Conservation (phyloP, 768 basidiomycete species). For the Gloeophyllum trabeum region DNA sequence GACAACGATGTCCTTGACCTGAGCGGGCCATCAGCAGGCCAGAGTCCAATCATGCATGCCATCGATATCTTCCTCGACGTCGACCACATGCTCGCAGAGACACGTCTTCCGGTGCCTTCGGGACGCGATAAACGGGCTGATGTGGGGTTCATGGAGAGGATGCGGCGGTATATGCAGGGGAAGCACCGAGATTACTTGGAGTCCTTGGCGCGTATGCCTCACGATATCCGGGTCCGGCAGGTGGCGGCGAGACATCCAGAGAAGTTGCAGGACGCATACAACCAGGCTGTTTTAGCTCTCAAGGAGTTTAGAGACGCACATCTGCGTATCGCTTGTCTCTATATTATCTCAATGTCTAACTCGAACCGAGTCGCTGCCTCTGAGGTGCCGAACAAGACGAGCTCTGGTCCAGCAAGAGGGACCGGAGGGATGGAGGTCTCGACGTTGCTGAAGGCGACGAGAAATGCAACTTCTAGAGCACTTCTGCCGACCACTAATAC, state of each 20-base stretch:
- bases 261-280: slow-evolving; percentile 67
- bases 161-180: neutral
- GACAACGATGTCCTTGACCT: slow-evolving; percentile 41
- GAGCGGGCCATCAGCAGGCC: slow-evolving; percentile 75
- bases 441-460: slow-evolving; percentile 73
- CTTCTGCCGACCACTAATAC: too few species aligned
- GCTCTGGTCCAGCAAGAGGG: slow-evolving; percentile 61
- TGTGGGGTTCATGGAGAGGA: neutral
- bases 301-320: slow-evolving; percentile 70
- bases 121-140: neutral
- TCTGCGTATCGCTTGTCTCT: slow-evolving; percentile 62
- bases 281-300: slow-evolving; percentile 49
- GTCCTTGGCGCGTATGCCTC: neutral
- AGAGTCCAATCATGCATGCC: slow-evolving; percentile 68
- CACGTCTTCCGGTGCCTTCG: neutral
- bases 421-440: slow-evolving; percentile 88
- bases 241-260: slow-evolving; percentile 30
- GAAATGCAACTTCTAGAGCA: slow-evolving; percentile 76
- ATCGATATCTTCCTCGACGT: slow-evolving; percentile 66
- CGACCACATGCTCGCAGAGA: slow-evolving; percentile 25
- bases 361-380: too few species aligned
- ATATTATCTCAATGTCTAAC: too few species aligned
- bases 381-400: too few species aligned
- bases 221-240: neutral
- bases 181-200: neutral